These are phyloP conservation scores for Termitomyces sp. DNA, from an alignment of 768 basidiomycete genomes.

Conservation along the genomic window DNA sequence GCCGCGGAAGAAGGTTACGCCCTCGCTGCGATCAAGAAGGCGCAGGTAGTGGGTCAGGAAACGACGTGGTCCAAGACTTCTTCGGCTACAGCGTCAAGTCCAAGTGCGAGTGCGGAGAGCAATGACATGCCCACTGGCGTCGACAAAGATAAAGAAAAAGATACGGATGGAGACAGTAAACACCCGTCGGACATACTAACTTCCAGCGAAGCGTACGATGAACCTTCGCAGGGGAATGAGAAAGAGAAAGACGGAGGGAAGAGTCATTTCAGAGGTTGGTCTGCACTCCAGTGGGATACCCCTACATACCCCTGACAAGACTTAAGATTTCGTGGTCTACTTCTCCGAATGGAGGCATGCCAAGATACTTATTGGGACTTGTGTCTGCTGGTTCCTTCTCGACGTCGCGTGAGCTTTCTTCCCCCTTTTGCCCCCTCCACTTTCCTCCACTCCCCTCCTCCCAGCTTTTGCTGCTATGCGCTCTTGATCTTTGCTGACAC, in stretches of 20 bases:
- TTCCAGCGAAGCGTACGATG: no score
- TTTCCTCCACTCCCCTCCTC: neutral
- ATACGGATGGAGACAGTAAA: neutral
- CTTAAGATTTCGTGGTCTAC: conserved; percentile 55
- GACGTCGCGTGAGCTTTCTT: conserved; percentile 51
- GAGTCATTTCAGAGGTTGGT: conserved; percentile 45
- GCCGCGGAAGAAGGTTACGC: conserved; percentile 19
- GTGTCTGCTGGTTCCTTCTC: conserved; percentile 67
- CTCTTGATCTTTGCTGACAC: neutral
- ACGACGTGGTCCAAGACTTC: conserved; percentile 15
- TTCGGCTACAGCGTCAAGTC: neutral
- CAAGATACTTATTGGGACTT: conserved; percentile 64
- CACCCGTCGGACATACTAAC: neutral
- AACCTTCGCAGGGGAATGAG: no score
- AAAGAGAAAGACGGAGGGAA: conserved; percentile 16
- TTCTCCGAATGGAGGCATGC: conserved; percentile 70
- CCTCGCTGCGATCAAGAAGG: conserved; percentile 25
- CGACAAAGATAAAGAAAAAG: neutral
- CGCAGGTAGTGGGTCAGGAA: conserved; percentile 21
- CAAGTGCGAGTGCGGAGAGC: neutral
- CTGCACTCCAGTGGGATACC: neutral
- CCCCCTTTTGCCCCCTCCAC: neutral
- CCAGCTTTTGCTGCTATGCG: no score
- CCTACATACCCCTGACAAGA: neutral
- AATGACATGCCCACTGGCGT: neutral